Conservation (phyloP, 305 asterid species). For the Solanum hybrid region DNA sequence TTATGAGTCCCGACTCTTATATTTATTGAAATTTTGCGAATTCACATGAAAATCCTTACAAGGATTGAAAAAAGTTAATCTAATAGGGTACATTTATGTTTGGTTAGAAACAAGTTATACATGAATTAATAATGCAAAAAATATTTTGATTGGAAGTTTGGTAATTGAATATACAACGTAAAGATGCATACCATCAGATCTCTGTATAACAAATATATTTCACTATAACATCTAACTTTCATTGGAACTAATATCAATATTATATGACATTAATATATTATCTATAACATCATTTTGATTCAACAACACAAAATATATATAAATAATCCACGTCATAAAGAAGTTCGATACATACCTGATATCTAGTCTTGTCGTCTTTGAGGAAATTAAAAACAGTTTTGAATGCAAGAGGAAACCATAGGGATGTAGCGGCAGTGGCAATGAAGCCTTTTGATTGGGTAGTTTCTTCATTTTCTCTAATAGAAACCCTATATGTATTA, state of each 20-base stretch:
- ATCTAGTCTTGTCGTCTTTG: slow-evolving; percentile 41
- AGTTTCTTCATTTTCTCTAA: slow-evolving; percentile 20
- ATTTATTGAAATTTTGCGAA: not conserved
- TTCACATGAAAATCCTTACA: not conserved
- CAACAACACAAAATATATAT: not conserved
- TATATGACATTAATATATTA: not conserved
- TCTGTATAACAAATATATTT: not conserved
- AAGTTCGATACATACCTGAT: slow-evolving; percentile 22
- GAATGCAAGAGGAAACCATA: slow-evolving; percentile 45
- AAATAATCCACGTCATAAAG: not conserved
- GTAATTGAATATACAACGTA: not conserved
- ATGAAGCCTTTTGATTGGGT: slow-evolving; percentile 37
- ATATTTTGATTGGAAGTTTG: not conserved
- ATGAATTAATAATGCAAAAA: not conserved
- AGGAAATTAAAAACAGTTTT: slow-evolving; percentile 43
- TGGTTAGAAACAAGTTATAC: not conserved
- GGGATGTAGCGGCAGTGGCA: slow-evolving; percentile 39
- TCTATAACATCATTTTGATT: not conserved
- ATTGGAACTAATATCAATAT: not conserved
- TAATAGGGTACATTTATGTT: not conserved
- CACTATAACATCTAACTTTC: no score
- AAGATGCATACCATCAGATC: not conserved
- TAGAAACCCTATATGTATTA: slow-evolving; percentile 35
- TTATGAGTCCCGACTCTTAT: not conserved
- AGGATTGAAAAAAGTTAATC: not conserved